These are phyloP conservation scores for Cetraspora pellucida DNA, from an alignment of 192 early-diverging fungal genomes.

Conservation along the genomic window DNA sequence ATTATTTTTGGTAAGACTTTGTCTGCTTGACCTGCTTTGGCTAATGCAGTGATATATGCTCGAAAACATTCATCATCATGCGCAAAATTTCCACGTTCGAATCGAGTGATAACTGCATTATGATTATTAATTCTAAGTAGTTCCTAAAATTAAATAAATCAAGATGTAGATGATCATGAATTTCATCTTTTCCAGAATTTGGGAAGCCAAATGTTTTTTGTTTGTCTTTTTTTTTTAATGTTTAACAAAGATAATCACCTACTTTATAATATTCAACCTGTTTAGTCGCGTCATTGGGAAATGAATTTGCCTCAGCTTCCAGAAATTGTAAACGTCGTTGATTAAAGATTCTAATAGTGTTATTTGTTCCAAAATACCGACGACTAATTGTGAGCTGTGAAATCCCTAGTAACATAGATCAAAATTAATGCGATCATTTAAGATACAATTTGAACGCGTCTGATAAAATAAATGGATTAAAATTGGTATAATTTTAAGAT, in stretches of 20 bases:
- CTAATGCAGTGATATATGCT: conserved; percentile 56
- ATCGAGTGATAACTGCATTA: conserved; percentile 52
- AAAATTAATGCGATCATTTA: background rate
- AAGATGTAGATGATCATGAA: background rate
- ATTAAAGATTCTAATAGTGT: conserved; percentile 47
- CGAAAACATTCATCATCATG: conserved; percentile 58
- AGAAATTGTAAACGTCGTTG: conserved; percentile 50
- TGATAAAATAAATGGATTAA: too few relatives aligned
- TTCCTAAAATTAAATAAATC: conserved; percentile 44
- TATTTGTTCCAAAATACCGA: conserved; percentile 11
- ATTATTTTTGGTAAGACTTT: conserved; percentile 58
- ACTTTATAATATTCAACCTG: conserved; percentile 63
- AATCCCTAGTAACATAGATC: background rate
- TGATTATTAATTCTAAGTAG: conserved; percentile 55
- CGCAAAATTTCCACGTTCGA: conserved; percentile 56
- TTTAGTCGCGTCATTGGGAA: conserved; percentile 49
- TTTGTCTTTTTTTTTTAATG: background rate
- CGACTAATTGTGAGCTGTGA: background rate
- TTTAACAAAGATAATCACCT: conserved; percentile 2
- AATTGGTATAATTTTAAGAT: too few relatives aligned
- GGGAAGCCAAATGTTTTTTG: background rate
- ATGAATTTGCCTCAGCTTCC: conserved; percentile 57
- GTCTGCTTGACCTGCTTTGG: conserved; percentile 54
- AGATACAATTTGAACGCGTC: too few relatives aligned
- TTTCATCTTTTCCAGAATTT: background rate